A percentile compares a stretch with the other conserved stretches of the same genome.
These are phyloP conservation scores for Ophiostoma angusticollis DNA, from an alignment of 2,329 filamentous ascomycete genomes.

Conservation along the genomic window DNA sequence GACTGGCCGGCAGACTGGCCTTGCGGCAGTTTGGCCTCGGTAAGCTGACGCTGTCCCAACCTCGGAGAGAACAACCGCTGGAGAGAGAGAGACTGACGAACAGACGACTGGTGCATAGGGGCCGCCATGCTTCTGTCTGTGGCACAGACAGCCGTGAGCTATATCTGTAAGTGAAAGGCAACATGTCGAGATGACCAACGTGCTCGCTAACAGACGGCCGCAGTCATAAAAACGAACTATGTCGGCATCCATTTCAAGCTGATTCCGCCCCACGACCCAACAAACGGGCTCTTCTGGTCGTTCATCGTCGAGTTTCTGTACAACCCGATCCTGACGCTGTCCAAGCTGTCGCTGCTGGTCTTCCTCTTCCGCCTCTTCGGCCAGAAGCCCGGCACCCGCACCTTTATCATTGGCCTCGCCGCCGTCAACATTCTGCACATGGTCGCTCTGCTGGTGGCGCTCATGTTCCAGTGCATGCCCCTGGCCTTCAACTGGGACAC, in stretches of 20 bases:
- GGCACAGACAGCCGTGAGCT: conserved; percentile 19
- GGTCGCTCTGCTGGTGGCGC: conserved; percentile 21
- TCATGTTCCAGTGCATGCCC: conserved; percentile 27
- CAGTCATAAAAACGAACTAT: conserved; percentile 22
- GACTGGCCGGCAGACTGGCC: conserved; percentile 16
- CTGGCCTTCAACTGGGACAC: conserved; percentile 31
- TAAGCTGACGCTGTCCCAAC: no score
- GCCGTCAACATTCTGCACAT: conserved; percentile 20
- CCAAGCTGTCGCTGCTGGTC: conserved; percentile 22
- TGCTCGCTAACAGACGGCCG: no score
- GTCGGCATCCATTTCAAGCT: conserved; percentile 16
- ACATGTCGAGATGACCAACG: no score
- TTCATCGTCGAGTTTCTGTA: conserved; percentile 24
- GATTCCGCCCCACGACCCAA: conserved; percentile 17
- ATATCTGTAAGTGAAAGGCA: conserved; percentile 17
- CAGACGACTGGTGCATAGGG: conserved; percentile 21
- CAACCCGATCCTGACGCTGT: conserved; percentile 23
- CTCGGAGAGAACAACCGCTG: no score
- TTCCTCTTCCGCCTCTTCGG: conserved; percentile 22
- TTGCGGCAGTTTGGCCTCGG: conserved; percentile 16
- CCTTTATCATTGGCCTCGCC: conserved; percentile 19
- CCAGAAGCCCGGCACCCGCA: conserved; percentile 18
- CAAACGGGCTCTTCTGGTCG: conserved; percentile 18
- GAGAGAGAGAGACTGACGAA: no score
- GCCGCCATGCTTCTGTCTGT: conserved; percentile 21